Base-by-base conservation (phyloP, 257 asterid genomes). In the Craterostigma plantagineum region DNA sequence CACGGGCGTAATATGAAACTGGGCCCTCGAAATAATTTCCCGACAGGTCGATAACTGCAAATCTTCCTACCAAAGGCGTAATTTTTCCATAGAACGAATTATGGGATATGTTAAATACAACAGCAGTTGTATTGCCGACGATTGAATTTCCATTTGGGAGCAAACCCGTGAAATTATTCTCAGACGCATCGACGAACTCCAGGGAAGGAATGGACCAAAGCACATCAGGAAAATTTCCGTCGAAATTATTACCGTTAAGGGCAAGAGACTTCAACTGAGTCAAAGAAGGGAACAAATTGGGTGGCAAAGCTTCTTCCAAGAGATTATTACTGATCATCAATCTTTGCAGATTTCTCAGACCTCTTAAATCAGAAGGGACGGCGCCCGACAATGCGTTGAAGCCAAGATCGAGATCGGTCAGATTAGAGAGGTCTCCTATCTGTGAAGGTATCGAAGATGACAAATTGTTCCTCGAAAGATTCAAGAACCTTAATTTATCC, bases 11-110 rank as follows among this genome's bases (percentile, higher is more conserved):
- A 60, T 16, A 53, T 5, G 92, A 91, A 59, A 69, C 63, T 2
- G 46, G 70, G 4, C 98, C 94, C 73, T 83, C 71, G 30, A 90
- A 75, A 65, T 79, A 83, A 61, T 90, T 90, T 4, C 69, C 73
- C 0, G 94, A 74, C 53, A 75, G 50, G 58, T 90, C 91, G 27
- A 64, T 46, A 35, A 53, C 62, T 55, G 75, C 23, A 51, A 74
- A 75, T 51, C 83, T 60, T 46, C 44, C 57, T 45, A 72, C 39
- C 14, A 72, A 65, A 38, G 75, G 41, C 12, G 82, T 64, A 46
- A 90, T 57, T 50, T 55, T 54, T 60, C 95, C 98, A 50, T 74
- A 83, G 33, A 90, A 72, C 48, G 33, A 48, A 67, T 90, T 90
- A 27, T 37, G 54, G 13, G 95, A 83, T 41, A 90, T 60, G 63